Evolutionary conservation across 2,329 filamentous ascomycete species (phyloP).

Genomic region (Canariomyces notabilis): DNA sequence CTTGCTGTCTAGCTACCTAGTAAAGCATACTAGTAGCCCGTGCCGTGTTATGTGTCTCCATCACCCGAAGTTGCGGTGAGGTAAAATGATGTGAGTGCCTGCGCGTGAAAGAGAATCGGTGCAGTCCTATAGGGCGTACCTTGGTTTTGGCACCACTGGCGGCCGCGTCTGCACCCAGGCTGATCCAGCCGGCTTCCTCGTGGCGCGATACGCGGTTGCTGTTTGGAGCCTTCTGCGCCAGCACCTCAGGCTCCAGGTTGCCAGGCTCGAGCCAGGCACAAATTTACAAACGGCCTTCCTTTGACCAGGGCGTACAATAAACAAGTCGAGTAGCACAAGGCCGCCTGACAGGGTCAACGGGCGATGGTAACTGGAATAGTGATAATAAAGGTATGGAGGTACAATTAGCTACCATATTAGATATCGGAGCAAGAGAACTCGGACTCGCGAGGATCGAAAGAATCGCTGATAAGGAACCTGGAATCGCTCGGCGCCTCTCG

Average conservation of each 20-base stretch:
- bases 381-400: no score
- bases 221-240: neutral
- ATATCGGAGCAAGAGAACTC: no score
- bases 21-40: no score
- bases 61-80: conserved; percentile 25
- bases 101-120: no score
- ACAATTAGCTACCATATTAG: no score
- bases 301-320: no score
- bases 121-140: conserved; percentile 2
- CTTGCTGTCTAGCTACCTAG: conserved; percentile 9
- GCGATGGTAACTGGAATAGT: no score
- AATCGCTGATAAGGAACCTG: neutral
- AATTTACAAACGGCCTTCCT: neutral
- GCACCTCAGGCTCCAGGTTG: neutral
- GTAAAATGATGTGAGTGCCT: no score
- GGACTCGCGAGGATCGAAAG: conserved; percentile 4
- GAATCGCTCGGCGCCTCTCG: no score
- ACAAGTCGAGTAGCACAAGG: neutral
- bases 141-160: conserved; percentile 7
- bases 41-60: conserved; percentile 4
- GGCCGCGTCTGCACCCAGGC: neutral
- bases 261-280: no score
- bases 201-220: conserved; percentile 7
- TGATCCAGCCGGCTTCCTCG: neutral
- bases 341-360: neutral